phyloP scores from a whole-genome alignment of 148 eudicot species.

The Cornus kousa region DNA sequence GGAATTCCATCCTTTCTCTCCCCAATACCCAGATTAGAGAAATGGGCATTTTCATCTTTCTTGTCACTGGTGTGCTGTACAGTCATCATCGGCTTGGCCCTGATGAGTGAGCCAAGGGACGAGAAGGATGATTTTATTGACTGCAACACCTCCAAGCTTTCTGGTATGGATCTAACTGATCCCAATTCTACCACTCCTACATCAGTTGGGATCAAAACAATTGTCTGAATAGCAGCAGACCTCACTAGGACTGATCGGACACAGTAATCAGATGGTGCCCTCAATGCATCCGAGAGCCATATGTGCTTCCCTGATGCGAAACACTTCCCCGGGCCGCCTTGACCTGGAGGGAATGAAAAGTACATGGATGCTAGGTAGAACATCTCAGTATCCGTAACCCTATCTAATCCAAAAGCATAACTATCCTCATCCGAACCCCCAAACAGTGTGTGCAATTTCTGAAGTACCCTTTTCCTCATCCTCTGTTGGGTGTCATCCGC shows the following conservation, averaged over 20 bases:
- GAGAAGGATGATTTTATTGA: constrained; percentile 50
- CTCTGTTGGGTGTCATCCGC: constrained; percentile 80
- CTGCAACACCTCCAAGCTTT: constrained; percentile 45
- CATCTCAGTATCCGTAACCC: constrained; percentile 88
- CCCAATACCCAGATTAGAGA: constrained; percentile 15
- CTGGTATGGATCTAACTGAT: constrained; percentile 57
- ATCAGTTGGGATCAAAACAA: constrained; percentile 81
- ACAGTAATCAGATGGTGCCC: constrained; percentile 55
- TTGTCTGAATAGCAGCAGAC: constrained; percentile 74
- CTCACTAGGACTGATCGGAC: constrained; percentile 66
- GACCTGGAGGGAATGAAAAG: constrained; percentile 62
- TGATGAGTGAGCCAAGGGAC: constrained; percentile 18
- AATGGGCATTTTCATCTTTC: constrained; percentile 33
- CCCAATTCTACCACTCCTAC: constrained; percentile 87
- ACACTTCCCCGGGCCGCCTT: constrained; percentile 75
- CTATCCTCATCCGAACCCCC: constrained; percentile 82
- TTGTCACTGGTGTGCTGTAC: constrained; percentile 30
- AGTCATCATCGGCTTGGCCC: constrained; percentile 30
- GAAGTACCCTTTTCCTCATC: constrained; percentile 81
- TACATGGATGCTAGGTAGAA: constrained; percentile 85
- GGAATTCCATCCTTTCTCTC: constrained; percentile 30
- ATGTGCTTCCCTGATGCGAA: constrained; percentile 58
- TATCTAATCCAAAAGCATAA: constrained; percentile 73
- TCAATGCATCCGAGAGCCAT: constrained; percentile 61
- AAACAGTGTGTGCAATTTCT: constrained; percentile 63